Evolutionary conservation across 805 yeast genomes (phyloP).

Genomic region (Lachancea dasiensis): DNA sequence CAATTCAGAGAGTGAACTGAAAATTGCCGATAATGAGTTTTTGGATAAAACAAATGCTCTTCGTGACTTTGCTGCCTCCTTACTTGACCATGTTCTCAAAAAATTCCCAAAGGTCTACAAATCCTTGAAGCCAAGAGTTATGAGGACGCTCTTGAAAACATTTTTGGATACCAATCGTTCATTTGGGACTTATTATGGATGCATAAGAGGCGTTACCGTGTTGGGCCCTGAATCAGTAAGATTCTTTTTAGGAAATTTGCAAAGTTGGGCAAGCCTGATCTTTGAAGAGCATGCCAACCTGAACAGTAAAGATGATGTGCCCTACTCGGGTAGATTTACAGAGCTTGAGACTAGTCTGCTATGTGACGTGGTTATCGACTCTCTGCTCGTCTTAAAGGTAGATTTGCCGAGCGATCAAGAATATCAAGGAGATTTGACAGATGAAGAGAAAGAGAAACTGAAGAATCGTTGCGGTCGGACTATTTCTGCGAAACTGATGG

Average conservation of each 20-base stretch:
- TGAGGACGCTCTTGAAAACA: conserved; percentile 87
- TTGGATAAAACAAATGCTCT: conserved; percentile 48
- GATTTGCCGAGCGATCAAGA: conserved; percentile 29
- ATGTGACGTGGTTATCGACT: conserved; percentile 46
- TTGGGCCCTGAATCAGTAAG: conserved; percentile 86
- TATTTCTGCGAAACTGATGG: conserved; percentile 45
- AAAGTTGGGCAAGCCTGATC: conserved; percentile 68
- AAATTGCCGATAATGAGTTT: conserved; percentile 21
- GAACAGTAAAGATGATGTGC: conserved; percentile 7
- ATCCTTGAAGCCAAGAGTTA: conserved; percentile 86
- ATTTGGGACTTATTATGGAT: conserved; percentile 87
- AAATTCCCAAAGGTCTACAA: conserved; percentile 81
- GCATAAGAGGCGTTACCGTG: conserved; percentile 75
- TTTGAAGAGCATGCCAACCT: conserved; percentile 33
- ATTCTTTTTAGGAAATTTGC: conserved; percentile 76
- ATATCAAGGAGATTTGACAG: conserved; percentile 35
- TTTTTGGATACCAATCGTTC: conserved; percentile 80
- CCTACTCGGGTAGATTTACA: conserved; percentile 27
- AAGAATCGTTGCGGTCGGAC: conserved; percentile 55
- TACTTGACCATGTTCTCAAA: conserved; percentile 70
- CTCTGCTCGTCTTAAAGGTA: conserved; percentile 43
- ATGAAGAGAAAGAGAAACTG: conserved; percentile 39
- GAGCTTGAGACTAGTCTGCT: conserved; percentile 45
- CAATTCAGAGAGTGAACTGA: background rate
- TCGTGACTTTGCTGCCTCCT: conserved; percentile 81